phyloP scores from a whole-genome alignment of 345 rosid genomes.

The Citrus reticulata region DNA sequence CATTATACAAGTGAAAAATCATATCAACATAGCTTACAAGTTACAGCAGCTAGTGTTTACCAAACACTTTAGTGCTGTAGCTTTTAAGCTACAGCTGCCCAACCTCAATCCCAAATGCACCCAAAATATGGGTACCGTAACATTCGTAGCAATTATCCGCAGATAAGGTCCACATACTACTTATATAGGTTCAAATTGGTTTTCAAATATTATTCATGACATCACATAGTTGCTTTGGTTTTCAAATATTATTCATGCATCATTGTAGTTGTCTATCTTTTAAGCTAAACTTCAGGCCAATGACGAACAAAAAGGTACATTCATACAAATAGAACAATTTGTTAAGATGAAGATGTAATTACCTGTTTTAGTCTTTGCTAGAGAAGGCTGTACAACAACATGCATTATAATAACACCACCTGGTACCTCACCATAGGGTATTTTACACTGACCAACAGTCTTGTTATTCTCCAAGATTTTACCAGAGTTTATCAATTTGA shows the following conservation, averaged over 20 bases:
- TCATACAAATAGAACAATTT: not conserved
- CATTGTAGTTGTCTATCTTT: not conserved
- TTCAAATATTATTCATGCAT: not conserved
- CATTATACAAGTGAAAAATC: no score
- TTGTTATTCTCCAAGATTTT: conserved; percentile 81
- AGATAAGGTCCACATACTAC: not conserved
- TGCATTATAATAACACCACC: conserved; percentile 72
- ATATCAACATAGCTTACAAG: no score
- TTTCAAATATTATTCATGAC: not conserved
- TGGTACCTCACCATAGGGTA: conserved; percentile 61
- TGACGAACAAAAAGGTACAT: not conserved
- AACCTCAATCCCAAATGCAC: no score
- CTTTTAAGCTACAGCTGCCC: no score
- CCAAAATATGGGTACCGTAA: not conserved
- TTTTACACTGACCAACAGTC: conserved; percentile 83
- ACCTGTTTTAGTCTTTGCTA: conserved; percentile 70
- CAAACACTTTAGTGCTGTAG: no score
- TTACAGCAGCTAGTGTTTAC: no score
- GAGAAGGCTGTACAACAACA: conserved; percentile 88
- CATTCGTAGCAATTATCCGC: not conserved
- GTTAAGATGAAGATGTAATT: not conserved
- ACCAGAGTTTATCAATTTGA: conserved; percentile 83
- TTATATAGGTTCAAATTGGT: not conserved
- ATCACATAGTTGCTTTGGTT: not conserved
- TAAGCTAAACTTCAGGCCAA: not conserved